phyloP scores from a whole-genome alignment of 2,329 filamentous ascomycete species.

The Calonectria naviculata region DNA sequence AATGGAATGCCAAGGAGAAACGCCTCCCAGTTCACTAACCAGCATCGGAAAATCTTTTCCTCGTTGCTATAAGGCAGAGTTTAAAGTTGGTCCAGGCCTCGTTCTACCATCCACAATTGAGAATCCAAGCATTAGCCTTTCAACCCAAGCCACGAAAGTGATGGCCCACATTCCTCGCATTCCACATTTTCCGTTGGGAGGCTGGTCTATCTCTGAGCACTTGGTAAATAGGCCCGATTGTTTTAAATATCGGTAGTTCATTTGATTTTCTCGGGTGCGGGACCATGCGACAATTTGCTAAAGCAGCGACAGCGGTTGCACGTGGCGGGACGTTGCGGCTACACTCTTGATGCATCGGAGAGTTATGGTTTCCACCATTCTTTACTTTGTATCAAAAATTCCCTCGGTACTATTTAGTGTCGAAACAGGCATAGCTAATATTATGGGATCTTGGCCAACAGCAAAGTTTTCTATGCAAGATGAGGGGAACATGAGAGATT shows the following conservation, averaged over 20 bases:
- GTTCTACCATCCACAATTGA: not conserved
- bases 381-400: not conserved
- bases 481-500: too few relatives aligned
- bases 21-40: not conserved
- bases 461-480: too few relatives aligned
- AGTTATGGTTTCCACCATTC: not conserved
- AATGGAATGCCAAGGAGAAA: not conserved
- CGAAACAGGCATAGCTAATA: too few relatives aligned
- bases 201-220: not conserved
- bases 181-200: not conserved
- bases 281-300: not conserved
- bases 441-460: too few relatives aligned
- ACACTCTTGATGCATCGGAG: not conserved
- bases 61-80: not conserved
- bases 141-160: not conserved
- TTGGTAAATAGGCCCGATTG: not conserved
- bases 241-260: not conserved
- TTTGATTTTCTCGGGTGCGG: not conserved
- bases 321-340: not conserved
- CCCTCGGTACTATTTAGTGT: too few relatives aligned
- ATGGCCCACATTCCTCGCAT: not conserved
- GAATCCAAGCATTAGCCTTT: not conserved
- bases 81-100: not conserved
- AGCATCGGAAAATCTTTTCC: not conserved
- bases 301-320: not conserved